phyloP scores from a whole-genome alignment of 768 basidiomycete genomes.

The Tephrocybe sp. region DNA sequence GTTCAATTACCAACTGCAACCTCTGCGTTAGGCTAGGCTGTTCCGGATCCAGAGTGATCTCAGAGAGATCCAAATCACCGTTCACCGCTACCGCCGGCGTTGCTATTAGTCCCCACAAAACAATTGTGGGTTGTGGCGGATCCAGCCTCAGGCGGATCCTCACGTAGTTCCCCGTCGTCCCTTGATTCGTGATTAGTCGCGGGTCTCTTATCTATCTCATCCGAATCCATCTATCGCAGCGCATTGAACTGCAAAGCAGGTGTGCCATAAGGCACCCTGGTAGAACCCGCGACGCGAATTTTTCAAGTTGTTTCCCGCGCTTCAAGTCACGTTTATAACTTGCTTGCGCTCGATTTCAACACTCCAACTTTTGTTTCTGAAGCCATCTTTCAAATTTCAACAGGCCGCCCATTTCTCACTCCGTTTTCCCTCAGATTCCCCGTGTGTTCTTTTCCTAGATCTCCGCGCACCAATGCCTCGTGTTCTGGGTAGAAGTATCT shows the following conservation, averaged over 20 bases:
- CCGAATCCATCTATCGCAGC: neutral
- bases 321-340: no score
- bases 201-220: conserved; percentile 4
- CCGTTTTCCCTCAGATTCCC: neutral
- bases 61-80: no score
- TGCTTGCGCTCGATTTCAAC: neutral
- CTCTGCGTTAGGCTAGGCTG: no score
- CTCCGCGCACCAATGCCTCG: neutral
- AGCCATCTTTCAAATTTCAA: neutral
- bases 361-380: neutral
- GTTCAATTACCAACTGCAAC: no score
- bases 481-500: neutral
- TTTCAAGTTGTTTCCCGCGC: no score
- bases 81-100: no score
- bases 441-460: no score
- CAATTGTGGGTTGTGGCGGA: neutral
- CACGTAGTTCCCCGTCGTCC: neutral
- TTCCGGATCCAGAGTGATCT: no score
- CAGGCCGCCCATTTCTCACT: neutral
- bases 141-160: neutral
- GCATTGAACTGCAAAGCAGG: neutral
- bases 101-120: neutral
- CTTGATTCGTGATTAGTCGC: neutral
- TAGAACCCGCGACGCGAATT: no score
- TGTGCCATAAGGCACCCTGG: no score